Base-by-base conservation (phyloP, 2,329 filamentous ascomycete genomes). In the Aspergillus sp. region DNA sequence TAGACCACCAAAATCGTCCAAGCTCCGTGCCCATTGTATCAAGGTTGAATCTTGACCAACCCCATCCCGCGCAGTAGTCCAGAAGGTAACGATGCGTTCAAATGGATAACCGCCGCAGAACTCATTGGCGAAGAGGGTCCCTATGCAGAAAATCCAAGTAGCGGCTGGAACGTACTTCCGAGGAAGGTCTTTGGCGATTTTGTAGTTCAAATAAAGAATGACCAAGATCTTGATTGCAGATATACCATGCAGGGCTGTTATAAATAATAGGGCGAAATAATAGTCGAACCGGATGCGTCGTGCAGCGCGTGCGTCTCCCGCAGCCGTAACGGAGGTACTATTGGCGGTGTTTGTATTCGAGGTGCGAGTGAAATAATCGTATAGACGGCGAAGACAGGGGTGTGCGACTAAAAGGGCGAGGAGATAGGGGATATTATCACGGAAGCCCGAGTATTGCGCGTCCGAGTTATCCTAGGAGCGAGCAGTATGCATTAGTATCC, bases 91-190 rank as follows among this genome's bases (percentile, higher is more conserved):
- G 5, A 96, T 80, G 20, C 80, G 78, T 13, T 81, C 83, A 61
- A 91, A 89, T 12, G 78, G 86, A 71, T 96, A 99, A 3, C 95
- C 95, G 48, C 83, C 77, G 51, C 81, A 86, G 5, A 97, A 76
- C 74, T 99, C 95, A 69, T 99, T 99, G 53, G 91, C 87, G 69
- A 99, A 98, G 36, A 99, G 78, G 4, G 87, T 89, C 24, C 81
- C 82, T 55, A 99, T 84, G 67, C 96, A 97, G 80, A 97, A 98
- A 3, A 85, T 74, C 95, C 96, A 99, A 0, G 93, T 96, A 7
- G 83, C 86, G 3, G 79, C 78, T 0, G 93, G 92, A 0, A 96
- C 79, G 63, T 88, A 88, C 26, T 81, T 77, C 58, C 84, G 85
- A 9, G 92, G 91, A 12, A 96, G 74, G 41, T 76, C 77, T 5